Conservation (phyloP, 129 eudicot genomes). For the Chrysanthemum makinoi region DNA sequence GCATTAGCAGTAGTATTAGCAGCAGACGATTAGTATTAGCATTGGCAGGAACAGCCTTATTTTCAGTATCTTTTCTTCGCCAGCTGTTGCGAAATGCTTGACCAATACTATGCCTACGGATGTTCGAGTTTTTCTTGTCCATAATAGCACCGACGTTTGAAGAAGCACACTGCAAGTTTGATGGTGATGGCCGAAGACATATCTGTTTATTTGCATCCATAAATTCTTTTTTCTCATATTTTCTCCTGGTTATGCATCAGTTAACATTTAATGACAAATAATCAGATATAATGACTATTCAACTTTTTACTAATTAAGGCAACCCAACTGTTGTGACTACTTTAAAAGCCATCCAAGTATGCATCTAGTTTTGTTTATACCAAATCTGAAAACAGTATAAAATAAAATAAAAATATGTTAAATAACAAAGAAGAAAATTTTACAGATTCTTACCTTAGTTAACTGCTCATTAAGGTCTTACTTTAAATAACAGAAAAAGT, state of each 20-base stretch:
- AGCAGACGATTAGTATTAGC: neutral
- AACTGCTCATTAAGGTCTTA: too few species aligned
- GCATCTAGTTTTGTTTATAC: too few species aligned
- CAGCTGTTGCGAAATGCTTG: slow-evolving; percentile 74
- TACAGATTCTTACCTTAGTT: too few species aligned
- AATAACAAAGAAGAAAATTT: too few species aligned
- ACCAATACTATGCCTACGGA: slow-evolving; percentile 54
- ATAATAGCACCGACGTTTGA: slow-evolving; percentile 25
- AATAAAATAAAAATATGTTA: too few species aligned
- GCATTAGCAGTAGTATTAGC: neutral
- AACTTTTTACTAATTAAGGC: too few species aligned
- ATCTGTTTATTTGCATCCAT: slow-evolving; percentile 32
- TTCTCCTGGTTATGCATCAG: slow-evolving; percentile 50
- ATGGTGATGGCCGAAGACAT: slow-evolving; percentile 46
- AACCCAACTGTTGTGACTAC: too few species aligned
- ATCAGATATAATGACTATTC: neutral
- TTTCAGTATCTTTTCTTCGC: slow-evolving; percentile 59
- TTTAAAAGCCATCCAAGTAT: too few species aligned
- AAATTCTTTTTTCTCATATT: slow-evolving; percentile 74
- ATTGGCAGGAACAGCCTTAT: slow-evolving; percentile 21
- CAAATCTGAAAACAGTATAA: too few species aligned
- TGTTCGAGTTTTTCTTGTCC: slow-evolving; percentile 50
- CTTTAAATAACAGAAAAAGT: too few species aligned
- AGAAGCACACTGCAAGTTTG: slow-evolving; percentile 41
- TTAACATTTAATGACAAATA: neutral